phyloP scores from a whole-genome alignment of 768 basidiomycete species.

The Polyporus arcularius region DNA sequence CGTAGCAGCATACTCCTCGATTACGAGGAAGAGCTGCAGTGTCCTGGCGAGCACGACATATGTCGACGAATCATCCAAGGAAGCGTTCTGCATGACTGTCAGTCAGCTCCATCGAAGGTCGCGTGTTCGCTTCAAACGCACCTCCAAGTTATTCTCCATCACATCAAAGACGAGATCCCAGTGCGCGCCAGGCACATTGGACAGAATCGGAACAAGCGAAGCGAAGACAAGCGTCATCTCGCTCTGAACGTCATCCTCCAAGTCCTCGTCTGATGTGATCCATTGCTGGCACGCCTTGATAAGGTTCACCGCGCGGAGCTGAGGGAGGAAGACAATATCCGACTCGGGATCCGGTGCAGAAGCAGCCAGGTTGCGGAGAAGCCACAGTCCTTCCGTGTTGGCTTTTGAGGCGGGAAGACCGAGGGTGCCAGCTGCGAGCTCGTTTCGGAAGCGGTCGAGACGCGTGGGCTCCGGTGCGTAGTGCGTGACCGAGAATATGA shows the following conservation, averaged over 20 bases:
- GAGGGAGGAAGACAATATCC: conserved; percentile 81
- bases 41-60: conserved; percentile 71
- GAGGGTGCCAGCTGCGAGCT: conserved; percentile 79
- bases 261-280: conserved; percentile 62
- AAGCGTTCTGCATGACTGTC: conserved; percentile 48
- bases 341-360: conserved; percentile 79
- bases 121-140: conserved; percentile 32
- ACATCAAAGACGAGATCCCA: conserved; percentile 95
- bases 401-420: conserved; percentile 64
- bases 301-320: conserved; percentile 83
- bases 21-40: conserved; percentile 60
- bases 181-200: conserved; percentile 82
- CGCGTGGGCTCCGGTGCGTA: conserved; percentile 68
- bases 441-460: conserved; percentile 83
- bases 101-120: background rate
- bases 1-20: conserved; percentile 68
- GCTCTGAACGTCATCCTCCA: conserved; percentile 79
- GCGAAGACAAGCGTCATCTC: conserved; percentile 73
- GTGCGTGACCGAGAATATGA: conserved; percentile 61
- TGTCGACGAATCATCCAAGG: conserved; percentile 56
- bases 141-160: conserved; percentile 87
- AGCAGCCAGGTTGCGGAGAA: conserved; percentile 69
- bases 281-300: conserved; percentile 85
- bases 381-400: conserved; percentile 67
- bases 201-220: conserved; percentile 82